phyloP scores from a whole-genome alignment of 1,139 yeast species.

The Entelexis sorbosivorans region DNA sequence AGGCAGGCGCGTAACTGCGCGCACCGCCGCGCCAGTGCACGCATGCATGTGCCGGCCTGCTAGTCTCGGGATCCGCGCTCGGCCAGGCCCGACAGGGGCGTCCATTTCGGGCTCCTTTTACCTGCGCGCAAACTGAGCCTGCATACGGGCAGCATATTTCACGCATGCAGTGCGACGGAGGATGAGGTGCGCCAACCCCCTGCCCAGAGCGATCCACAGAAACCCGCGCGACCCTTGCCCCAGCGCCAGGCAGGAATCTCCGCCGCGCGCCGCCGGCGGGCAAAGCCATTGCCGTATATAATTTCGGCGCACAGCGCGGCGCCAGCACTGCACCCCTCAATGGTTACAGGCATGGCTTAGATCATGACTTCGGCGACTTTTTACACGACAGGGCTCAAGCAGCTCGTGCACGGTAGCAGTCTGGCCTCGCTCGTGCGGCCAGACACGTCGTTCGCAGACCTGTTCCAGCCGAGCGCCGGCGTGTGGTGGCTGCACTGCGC shows the following conservation, averaged over 20 bases:
- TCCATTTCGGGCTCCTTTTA: too few species aligned
- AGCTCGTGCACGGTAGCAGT: not conserved
- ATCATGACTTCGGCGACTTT: not conserved
- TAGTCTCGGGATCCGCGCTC: too few species aligned
- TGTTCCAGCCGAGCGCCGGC: not conserved
- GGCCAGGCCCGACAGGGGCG: too few species aligned
- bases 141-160: not conserved
- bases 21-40: too few species aligned
- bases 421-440: not conserved
- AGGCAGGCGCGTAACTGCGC: too few species aligned
- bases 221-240: too few species aligned
- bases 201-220: too few species aligned
- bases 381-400: conserved; percentile 3
- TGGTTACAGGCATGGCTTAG: not conserved
- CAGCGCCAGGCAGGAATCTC: too few species aligned
- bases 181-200: not conserved
- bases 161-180: not conserved
- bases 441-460: not conserved
- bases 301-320: not conserved
- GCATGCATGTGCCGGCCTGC: too few species aligned
- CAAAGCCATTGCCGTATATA: not conserved
- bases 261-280: too few species aligned
- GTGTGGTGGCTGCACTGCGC: conserved; percentile 10
- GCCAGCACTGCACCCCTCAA: not conserved
- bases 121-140: not conserved